Percentiles rank a stretch among this genome's conserved stretches.
These are phyloP conservation scores for Metschnikowia noctiluminum DNA, from an alignment of 805 yeast species.

Conservation along the genomic window DNA sequence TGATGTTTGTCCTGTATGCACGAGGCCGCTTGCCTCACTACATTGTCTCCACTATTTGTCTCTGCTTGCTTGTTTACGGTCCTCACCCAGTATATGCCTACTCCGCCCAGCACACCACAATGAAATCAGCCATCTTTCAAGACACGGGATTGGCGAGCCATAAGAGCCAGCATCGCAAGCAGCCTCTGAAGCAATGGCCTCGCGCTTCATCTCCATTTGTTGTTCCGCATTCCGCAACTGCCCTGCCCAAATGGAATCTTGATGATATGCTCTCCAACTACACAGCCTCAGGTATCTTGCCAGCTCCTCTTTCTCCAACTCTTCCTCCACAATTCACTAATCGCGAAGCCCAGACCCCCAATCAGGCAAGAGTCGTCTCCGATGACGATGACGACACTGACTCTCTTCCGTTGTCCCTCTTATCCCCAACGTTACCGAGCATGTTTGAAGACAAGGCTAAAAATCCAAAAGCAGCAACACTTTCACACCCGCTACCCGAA, in stretches of 20 bases:
- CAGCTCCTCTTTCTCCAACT: constrained; percentile 39
- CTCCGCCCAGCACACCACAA: background rate
- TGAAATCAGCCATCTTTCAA: constrained; percentile 21
- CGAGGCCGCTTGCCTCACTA: no score
- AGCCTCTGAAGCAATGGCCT: constrained; percentile 8
- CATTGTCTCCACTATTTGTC: no score
- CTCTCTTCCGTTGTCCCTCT: constrained; percentile 27
- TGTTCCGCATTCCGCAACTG: constrained; percentile 4
- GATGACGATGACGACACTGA: constrained; percentile 21
- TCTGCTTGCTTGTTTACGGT: background rate
- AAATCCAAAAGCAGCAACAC: background rate
- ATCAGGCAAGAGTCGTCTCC: background rate
- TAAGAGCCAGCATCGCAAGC: constrained; percentile 11
- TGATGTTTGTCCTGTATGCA: no score
- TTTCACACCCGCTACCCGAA: constrained; percentile 18
- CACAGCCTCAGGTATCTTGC: constrained; percentile 31
- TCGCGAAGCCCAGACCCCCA: background rate
- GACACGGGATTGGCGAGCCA: constrained; percentile 11
- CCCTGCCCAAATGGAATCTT: constrained; percentile 30
- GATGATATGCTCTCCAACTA: constrained; percentile 37
- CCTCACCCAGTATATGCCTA: no score
- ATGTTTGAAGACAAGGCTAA: constrained; percentile 18
- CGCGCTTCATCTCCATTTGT: constrained; percentile 13
- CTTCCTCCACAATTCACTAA: constrained; percentile 26
- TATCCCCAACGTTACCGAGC: constrained; percentile 34